Base-by-base conservation (phyloP, 2,329 filamentous ascomycete species). In the Fusarium albidum region DNA sequence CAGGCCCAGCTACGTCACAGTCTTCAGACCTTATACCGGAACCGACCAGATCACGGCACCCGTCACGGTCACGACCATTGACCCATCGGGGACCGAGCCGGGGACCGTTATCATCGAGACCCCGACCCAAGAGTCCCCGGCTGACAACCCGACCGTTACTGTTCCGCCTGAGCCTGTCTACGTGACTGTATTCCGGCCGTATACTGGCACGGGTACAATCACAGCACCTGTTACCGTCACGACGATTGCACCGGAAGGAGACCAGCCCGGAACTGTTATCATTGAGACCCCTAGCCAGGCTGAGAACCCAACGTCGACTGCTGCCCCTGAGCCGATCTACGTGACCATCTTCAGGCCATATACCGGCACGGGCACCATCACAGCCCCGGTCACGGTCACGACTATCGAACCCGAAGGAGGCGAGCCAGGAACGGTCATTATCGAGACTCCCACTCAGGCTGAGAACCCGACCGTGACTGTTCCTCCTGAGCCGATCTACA, bases 291-390 rank as follows among this genome's bases (percentile, higher is more conserved):
- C 56, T 1, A 39, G 43, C 2, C 40, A 40, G 27, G 32, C 18
- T n/a, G 42, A 28, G 11, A 18, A 41, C 3, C 26, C 44, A 11
- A 37, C 15, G 9, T 15, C 42, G 11, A 31, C 52, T 3, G 25
- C 28, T 2, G 9, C 55, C 6, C 39, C 52, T 34, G 37, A 17
- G 7, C 15, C 33, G 5, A 15, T 21, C 9, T 60, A 60, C 17
- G 34, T 60, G 12, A 60, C 57, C 4, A 42, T 60, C 7, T 60
- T 46, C 18, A 38, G 43, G n/a, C 57, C 57, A 4, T 60, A 49
- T 32, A 57, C 57, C 3, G 57, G 57, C 1, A 52, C 57, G 13
- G 57, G 57, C 3, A 49, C 49, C 2, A 60, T 61, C n/a, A 58
- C 54, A 10, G 50, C 57, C 9, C 57, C 57, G 2, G 50, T 61